Base-by-base conservation (phyloP, 352 stramenopile genomes). In the Halophytophthora batemanensis region DNA sequence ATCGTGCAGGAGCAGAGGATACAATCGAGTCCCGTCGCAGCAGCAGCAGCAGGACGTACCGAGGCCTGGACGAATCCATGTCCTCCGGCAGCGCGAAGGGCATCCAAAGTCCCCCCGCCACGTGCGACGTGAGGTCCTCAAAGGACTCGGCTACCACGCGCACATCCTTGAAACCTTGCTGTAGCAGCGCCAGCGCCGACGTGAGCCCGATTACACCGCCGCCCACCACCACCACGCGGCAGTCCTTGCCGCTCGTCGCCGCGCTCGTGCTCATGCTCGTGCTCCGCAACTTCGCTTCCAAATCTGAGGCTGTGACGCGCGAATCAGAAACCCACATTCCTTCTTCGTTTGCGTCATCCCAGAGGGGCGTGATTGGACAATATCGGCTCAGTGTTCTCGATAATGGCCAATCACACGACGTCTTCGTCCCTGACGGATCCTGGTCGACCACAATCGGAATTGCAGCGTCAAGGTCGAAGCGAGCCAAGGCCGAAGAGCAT, bases 21-120 rank as follows among this genome's bases (percentile, higher is more conserved):
- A 49, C 18, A 45, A 37, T 33, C 23, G n/a, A 29, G 18, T 7
- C 36, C 45, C 25, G 44, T 35, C 4, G 18, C 50, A 44, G 29
- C 45, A 55, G 35, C 49, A 53, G 13, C 37, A 8, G 25, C 25
- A 8, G 25, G 10, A 47, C 53, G 25, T 28, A 87, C 78, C 50
- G 59, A 15, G 71, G 71, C 37, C 64, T 67, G 18, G 75, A 28
- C 10, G 64, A 45, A 42, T 77, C 64, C 2, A 56, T 51, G 54
- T 68, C 56, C 11, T 61, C 37, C 0, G 72, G 71, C 23, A 88
- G 50, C 38, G 77, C 77, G 50, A 89, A 89, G 1, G 78, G 78
- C 68, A 85, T 83, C 78, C 76, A 89, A 28, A 89, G 69, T 5
- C 75, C 78, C n/a, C 78, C 78, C 10, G 79, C 79, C 6, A 85